Evolutionary conservation across 1,284 basidiomycete genomes (phyloP), one percentile per base, ranked within the genome.

Genomic region (Ceratorhiza oryzae-sativae): DNA sequence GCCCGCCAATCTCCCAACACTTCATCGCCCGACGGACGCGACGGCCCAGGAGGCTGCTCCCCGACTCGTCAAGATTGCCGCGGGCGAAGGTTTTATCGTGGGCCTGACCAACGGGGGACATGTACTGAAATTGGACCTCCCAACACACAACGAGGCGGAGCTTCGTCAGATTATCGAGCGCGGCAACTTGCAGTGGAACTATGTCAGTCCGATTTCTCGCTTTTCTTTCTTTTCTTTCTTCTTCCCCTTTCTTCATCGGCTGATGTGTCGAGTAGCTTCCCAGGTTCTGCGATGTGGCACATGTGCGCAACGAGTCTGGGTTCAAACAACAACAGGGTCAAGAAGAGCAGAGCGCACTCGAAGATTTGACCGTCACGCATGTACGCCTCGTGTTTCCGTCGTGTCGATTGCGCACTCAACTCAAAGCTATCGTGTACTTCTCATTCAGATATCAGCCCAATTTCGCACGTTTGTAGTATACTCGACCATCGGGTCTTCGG

Each of bases 381-480:
- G 91, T 92, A 80, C 78, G 85, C 72, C 48, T 71, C 72, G 48
- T 62, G 49, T 60, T 72, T 55, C 75, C 61, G 36, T 25, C 20
- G 71, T 76, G 48, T 53, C 48, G 36, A 36, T 41, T 41, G 51
- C n/a, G 51, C 2, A 36, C 12, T 15, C 27, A 45, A 23, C 65
- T 49, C 73, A 30, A 32, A 27, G 18, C 34, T 46, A n/a, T 72
- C 77, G 48, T 55, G 39, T 27, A 79, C 62, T 79, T 81, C 75
- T 75, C 76, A 30, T 34, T 73, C 79, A 97, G 90, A 87, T 97
- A 71, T 89, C 93, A n/a, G 94, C 92, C 2, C 90, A 94, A 76
- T 95, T 90, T 80, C 76, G 83, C 60, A 88, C 88, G 27, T 93
- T 96, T 78, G 87, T 90, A 55, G 91, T 89, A 0, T 96, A 95